Evolutionary conservation across 257 asterid genomes (phyloP), one percentile per base, ranked within the genome.

Genomic region (Solanum peruvianum): DNA sequence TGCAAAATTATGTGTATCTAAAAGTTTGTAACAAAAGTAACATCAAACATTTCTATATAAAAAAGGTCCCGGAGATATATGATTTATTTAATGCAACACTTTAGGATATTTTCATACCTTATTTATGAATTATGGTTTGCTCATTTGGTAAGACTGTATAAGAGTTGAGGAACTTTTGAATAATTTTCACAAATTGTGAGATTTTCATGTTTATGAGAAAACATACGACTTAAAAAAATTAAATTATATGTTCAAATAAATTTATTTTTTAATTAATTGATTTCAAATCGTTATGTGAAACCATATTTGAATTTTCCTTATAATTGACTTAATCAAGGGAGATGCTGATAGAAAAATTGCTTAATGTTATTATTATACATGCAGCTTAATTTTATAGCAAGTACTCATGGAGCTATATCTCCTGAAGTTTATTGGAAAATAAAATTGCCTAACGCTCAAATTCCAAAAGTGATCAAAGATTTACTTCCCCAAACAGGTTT

Each of bases 341-440:
- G 83, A 42, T 76, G 13, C 16, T 45, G 3, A 45, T 16, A 78
- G 2, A 44, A 78, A 77, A 15, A 4, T 15, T 45, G 2, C 1
- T 45, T 47, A 45, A 45, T 27, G 9, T 78, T 27, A 5, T 16
- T 9, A 9, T 16, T 9, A 9, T 45, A 45, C 18, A 10, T 47
- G 67, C 58, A 87, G 91, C 29, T 89, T 89, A 78, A 49, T 70
- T n/a, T 87, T 20, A 44, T 89, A 14, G 89, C 66, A 33, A 89
- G 75, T 44, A 25, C 13, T 85, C 81, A 86, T 86, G 89, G 87
- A 85, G 86, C 84, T 64, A 31, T 82, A 88, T 47, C 82, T 58
- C 58, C 89, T 8, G 87, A 69, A 62, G 83, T 52, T 42, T 90
- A 88, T 75, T 90, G 92, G 92, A 88, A 88, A 23, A 56, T 89